These are phyloP conservation scores for Pluteus cervinus DNA, from an alignment of 768 basidiomycete species.

Conservation along the genomic window DNA sequence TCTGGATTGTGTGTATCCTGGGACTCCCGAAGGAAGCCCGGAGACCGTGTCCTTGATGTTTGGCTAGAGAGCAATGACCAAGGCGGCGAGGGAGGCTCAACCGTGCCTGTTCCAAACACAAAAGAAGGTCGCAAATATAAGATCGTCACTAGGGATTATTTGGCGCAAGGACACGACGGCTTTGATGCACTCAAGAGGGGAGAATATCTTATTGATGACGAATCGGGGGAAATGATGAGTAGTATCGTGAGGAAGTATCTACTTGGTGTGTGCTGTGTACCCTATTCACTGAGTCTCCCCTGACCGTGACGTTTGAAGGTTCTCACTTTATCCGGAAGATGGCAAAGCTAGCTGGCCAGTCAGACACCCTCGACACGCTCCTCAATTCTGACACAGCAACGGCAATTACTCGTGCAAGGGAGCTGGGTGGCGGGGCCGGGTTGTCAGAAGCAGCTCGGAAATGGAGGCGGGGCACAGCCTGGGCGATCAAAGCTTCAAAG, in stretches of 20 bases:
- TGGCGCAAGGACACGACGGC: constrained; percentile 83
- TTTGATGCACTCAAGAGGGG: constrained; percentile 62
- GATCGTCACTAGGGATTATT: constrained; percentile 82
- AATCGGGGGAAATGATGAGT: constrained; percentile 75
- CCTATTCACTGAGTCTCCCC: neutral
- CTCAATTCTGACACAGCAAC: constrained; percentile 29
- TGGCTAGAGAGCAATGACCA: constrained; percentile 42
- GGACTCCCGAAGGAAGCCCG: constrained; percentile 74
- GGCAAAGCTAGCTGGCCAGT: constrained; percentile 32
- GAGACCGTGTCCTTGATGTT: constrained; percentile 68
- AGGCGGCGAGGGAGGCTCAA: constrained; percentile 15
- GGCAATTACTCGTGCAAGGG: constrained; percentile 35
- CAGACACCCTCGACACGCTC: constrained; percentile 29
- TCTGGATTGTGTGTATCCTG: constrained; percentile 81
- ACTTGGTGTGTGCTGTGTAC: constrained; percentile 45
- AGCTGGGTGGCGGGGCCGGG: constrained; percentile 6
- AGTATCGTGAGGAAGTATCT: constrained; percentile 78
- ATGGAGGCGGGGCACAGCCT: constrained; percentile 1
- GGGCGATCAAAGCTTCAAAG: constrained; percentile 18
- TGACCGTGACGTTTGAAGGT: constrained; percentile 33
- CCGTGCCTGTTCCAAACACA: constrained; percentile 48
- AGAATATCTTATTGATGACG: constrained; percentile 73
- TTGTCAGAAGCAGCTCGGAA: neutral
- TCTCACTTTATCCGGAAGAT: constrained; percentile 69
- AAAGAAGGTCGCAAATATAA: constrained; percentile 58